Base-by-base conservation (phyloP, 2,329 filamentous ascomycete species). In the Pseudocercospora musae region DNA sequence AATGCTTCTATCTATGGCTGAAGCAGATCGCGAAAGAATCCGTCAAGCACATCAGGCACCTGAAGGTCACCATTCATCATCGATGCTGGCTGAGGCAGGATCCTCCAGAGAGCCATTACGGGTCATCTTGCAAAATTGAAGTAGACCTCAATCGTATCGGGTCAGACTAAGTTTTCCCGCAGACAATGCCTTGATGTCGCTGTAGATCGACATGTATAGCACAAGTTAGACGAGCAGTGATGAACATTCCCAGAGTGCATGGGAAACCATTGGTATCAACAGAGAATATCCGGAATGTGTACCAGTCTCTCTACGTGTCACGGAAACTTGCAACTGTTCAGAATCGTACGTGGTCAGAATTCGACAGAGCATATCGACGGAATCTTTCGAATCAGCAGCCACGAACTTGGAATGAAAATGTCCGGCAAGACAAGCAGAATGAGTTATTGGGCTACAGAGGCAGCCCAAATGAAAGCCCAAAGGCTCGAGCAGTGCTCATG, bases 211-310 rank as follows among this genome's bases (percentile, higher is more conserved):
- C 1, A 8, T 40, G 37, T 31, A 27, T n/a, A 9, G 13, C 18
- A 23, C 18, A 11, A 25, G 25, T 59, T 3, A n/a, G 37, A 7
- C 54, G 48, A 40, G 60, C 55, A 15, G 27, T 55, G 9, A 25
- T 42, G 20, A 59, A 59, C 13, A 33, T 59, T 13, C 54, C 29
- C 6, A 52, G 44, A 13, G 40, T 63, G 18, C 42, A 63, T 11
- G 23, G 37, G 7, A 33, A 52, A 27, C 60, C 57, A 7, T 2
- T 62, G 7, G 50, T 62, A 1, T 37, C 50, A 4, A 0, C 25
- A 10, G 57, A 62, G 23, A 46, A 56, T 20, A 50, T 62, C 10
- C 59, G 60, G 57, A 40, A 59, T 33, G 52, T 59, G 2, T 59
- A 54, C 44, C 49, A 59, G 23, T 50, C 60, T 11, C 46, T 52